These are phyloP conservation scores for Sutorius eximius DNA, from an alignment of 1,284 basidiomycete genomes.

Conservation along the genomic window DNA sequence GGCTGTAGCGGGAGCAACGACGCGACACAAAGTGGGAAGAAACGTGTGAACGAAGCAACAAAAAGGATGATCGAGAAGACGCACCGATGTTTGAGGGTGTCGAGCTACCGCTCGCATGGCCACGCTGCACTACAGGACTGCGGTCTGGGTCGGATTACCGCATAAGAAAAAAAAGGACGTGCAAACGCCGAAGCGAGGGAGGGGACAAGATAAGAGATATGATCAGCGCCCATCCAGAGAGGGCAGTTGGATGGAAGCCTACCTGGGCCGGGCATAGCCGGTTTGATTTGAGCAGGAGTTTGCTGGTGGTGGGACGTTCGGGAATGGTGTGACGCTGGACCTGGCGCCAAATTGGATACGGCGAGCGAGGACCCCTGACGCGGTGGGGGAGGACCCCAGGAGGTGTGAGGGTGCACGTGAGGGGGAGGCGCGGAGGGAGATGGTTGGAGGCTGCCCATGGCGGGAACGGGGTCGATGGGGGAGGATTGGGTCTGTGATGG, in stretches of 20 bases:
- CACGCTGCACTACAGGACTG: slow-evolving; percentile 30
- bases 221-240: slow-evolving; percentile 13
- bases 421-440: slow-evolving; percentile 28
- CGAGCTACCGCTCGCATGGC: slow-evolving; percentile 27
- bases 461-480: slow-evolving; percentile 28
- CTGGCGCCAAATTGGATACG: slow-evolving; percentile 26
- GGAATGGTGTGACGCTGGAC: slow-evolving; percentile 27
- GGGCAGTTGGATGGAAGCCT: slow-evolving; percentile 1
- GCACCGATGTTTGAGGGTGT: slow-evolving; percentile 28
- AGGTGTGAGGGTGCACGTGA: slow-evolving; percentile 32
- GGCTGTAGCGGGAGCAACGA: slow-evolving; percentile 10
- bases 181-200: neutral
- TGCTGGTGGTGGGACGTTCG: slow-evolving; percentile 32
- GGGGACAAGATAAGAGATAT: neutral
- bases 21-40: neutral
- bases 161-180: slow-evolving; percentile 14
- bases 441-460: slow-evolving; percentile 35
- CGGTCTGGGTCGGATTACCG: slow-evolving; percentile 19
- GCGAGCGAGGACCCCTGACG: slow-evolving; percentile 35
- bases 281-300: slow-evolving; percentile 28
- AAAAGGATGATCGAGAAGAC: slow-evolving; percentile 6
- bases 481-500: slow-evolving; percentile 21
- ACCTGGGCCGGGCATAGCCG: slow-evolving; percentile 36
- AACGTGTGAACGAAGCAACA: slow-evolving; percentile 1
- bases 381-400: slow-evolving; percentile 34